Conservation (phyloP, 768 basidiomycete genomes). For the Trametes villosa region DNA sequence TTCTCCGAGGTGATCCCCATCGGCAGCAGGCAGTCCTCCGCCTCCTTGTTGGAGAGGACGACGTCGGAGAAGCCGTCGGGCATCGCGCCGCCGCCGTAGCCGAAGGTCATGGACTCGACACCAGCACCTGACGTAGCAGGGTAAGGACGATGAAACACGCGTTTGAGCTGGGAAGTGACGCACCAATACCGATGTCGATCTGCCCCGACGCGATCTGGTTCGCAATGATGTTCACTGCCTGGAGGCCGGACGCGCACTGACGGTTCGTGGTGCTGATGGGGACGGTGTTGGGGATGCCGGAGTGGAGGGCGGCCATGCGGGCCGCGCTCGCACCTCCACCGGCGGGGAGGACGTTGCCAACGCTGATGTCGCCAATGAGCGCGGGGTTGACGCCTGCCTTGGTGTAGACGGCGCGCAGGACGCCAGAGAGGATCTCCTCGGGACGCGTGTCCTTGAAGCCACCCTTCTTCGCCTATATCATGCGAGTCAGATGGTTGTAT, state of each 20-base stretch:
- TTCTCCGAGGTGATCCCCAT: constrained; percentile 98
- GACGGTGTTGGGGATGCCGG: constrained; percentile 80
- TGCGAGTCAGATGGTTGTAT: not conserved
- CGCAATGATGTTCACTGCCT: constrained; percentile 81
- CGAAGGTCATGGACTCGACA: constrained; percentile 88
- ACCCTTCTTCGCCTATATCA: constrained; percentile 72
- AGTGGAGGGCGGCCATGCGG: constrained; percentile 85
- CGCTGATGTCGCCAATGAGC: constrained; percentile 82
- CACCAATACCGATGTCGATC: constrained; percentile 90
- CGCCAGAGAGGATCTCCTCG: constrained; percentile 78
- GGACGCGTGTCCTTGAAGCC: constrained; percentile 91
- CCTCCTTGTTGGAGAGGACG: constrained; percentile 66
- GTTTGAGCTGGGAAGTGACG: constrained; percentile 25
- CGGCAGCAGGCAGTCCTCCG: constrained; percentile 81
- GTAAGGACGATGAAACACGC: not conserved
- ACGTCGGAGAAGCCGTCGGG: constrained; percentile 65
- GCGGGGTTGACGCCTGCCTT: constrained; percentile 73
- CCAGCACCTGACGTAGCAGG: constrained; percentile 61
- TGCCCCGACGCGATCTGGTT: constrained; percentile 78
- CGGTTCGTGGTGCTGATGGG: constrained; percentile 85
- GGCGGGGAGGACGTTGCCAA: constrained; percentile 89
- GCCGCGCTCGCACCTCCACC: constrained; percentile 82
- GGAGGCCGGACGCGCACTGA: constrained; percentile 88
- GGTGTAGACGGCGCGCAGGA: constrained; percentile 74
- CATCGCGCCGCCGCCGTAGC: constrained; percentile 62